A percentile compares a stretch with the other conserved stretches of the same genome.
phyloP scores from a whole-genome alignment of 306 rosid genomes.

The Senna tora region DNA sequence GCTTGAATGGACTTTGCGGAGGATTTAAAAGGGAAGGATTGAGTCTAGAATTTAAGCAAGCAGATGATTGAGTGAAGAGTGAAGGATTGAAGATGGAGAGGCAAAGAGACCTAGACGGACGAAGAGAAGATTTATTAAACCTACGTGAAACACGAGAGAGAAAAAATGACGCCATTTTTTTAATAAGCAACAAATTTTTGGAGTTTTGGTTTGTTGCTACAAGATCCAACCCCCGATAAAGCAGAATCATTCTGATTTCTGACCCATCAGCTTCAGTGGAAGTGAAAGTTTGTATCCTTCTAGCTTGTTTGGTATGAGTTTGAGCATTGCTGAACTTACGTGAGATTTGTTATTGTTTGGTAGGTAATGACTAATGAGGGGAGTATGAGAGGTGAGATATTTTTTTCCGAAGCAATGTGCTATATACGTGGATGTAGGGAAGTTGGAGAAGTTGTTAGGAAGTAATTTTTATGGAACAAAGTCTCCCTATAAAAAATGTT shows the following conservation, averaged over 20 bases:
- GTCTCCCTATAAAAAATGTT: too few species aligned
- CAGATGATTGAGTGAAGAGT: conserved; percentile 36
- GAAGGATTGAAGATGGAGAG: conserved; percentile 35
- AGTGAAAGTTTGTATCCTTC: too few species aligned
- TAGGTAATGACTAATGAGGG: too few species aligned
- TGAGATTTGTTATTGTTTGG: too few species aligned
- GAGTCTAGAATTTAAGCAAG: conserved; percentile 18
- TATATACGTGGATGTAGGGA: too few species aligned
- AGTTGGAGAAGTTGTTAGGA: too few species aligned
- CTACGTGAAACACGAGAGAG: conserved; percentile 47
- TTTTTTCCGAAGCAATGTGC: too few species aligned
- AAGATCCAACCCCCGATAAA: neutral
- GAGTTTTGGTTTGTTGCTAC: conserved; percentile 1
- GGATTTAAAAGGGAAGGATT: neutral
- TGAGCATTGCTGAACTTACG: too few species aligned
- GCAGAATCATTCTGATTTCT: neutral
- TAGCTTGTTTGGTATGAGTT: too few species aligned
- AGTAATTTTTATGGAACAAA: too few species aligned
- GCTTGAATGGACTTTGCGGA: conserved; percentile 32
- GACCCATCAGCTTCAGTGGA: too few species aligned
- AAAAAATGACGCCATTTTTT: conserved; percentile 46
- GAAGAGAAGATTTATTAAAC: conserved; percentile 40
- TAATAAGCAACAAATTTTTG: conserved; percentile 17
- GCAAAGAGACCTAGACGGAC: conserved; percentile 10
- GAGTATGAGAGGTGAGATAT: too few species aligned